A percentile compares a stretch with the other conserved stretches of the same genome.
phyloP scores from a whole-genome alignment of 2,329 filamentous ascomycete species.

The Tolypocladium inflatum region DNA sequence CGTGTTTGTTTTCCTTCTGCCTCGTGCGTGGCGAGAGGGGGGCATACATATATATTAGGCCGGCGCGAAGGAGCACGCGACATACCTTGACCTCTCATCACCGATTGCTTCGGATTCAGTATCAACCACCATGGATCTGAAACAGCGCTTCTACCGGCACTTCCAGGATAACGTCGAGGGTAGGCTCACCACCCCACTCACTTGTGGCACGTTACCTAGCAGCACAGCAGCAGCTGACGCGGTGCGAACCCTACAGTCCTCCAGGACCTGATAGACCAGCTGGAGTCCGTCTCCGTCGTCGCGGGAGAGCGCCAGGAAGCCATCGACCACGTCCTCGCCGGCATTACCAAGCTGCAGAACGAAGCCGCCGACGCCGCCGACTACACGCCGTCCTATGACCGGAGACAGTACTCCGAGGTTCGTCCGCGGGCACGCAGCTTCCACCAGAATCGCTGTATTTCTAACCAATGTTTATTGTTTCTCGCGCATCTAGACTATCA shows the following conservation, averaged over 20 bases:
- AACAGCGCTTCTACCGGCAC: constrained; percentile 75
- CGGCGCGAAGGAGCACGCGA: not conserved
- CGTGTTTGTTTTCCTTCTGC: not conserved
- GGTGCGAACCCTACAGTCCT: constrained; percentile 45
- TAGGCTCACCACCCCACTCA: constrained; percentile 25
- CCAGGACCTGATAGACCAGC: constrained; percentile 63
- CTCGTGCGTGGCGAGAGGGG: not conserved
- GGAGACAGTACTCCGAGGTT: constrained; percentile 75
- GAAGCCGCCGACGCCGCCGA: constrained; percentile 77
- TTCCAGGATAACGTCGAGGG: constrained; percentile 69
- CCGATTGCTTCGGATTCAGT: not conserved
- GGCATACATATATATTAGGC: not conserved
- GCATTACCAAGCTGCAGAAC: constrained; percentile 71
- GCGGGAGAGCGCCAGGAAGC: constrained; percentile 71
- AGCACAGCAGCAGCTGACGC: not conserved
- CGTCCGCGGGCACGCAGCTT: constrained; percentile 1
- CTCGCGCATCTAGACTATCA: constrained; percentile 53
- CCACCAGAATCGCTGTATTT: not conserved
- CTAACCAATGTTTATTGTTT: not conserved
- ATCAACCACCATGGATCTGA: constrained; percentile 30
- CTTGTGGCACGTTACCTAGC: not conserved
- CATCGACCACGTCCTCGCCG: constrained; percentile 68
- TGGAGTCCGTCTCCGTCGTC: constrained; percentile 51
- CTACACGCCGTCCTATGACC: constrained; percentile 81
- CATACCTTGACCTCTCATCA: not conserved